Evolutionary conservation across 768 basidiomycete species (phyloP).

Genomic region (Leccinum boreale): DNA sequence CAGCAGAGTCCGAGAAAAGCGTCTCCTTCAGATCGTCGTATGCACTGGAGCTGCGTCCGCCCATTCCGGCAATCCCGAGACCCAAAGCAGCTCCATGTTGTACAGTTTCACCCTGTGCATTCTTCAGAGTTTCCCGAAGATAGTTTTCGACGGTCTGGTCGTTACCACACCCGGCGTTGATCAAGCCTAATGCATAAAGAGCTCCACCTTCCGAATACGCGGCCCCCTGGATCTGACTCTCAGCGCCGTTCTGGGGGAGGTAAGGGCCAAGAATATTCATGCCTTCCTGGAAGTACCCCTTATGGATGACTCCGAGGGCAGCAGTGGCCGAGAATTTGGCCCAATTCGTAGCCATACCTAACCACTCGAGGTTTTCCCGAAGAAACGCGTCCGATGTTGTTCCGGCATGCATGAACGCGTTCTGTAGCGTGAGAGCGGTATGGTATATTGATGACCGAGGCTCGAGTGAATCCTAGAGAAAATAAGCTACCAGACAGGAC

Average conservation of each 20-base stretch:
- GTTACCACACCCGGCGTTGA: slow-evolving; percentile 88
- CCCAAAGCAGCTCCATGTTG: slow-evolving; percentile 98
- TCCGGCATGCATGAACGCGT: slow-evolving; percentile 98
- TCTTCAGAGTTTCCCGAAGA: slow-evolving; percentile 75
- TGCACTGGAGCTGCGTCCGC: slow-evolving; percentile 80
- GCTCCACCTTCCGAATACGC: slow-evolving; percentile 95
- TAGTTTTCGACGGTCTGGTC: slow-evolving; percentile 66
- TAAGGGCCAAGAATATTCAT: slow-evolving; percentile 92
- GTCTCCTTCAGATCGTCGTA: slow-evolving; percentile 90
- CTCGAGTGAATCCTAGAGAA: slow-evolving; percentile 76
- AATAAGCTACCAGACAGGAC: slow-evolving; percentile 4
- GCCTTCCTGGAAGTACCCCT: slow-evolving; percentile 92
- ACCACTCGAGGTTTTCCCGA: slow-evolving; percentile 95
- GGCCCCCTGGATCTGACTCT: slow-evolving; percentile 72
- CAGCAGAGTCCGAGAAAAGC: slow-evolving; percentile 91
- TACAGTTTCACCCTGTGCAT: slow-evolving; percentile 78
- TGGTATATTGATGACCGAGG: slow-evolving; percentile 96
- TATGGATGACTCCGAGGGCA: slow-evolving; percentile 95
- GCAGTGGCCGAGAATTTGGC: slow-evolving; percentile 98
- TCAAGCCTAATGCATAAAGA: slow-evolving; percentile 91
- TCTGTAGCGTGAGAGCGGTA: slow-evolving; percentile 92
- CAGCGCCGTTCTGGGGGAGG: slow-evolving; percentile 74
- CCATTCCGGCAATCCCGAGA: slow-evolving; percentile 94
- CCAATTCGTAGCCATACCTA: slow-evolving; percentile 94
- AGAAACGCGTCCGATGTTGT: slow-evolving; percentile 94